A percentile compares a stretch with the other conserved stretches of the same genome.
Evolutionary conservation across 106 monocot species (phyloP).

Genomic region (Allium fistulosum): DNA sequence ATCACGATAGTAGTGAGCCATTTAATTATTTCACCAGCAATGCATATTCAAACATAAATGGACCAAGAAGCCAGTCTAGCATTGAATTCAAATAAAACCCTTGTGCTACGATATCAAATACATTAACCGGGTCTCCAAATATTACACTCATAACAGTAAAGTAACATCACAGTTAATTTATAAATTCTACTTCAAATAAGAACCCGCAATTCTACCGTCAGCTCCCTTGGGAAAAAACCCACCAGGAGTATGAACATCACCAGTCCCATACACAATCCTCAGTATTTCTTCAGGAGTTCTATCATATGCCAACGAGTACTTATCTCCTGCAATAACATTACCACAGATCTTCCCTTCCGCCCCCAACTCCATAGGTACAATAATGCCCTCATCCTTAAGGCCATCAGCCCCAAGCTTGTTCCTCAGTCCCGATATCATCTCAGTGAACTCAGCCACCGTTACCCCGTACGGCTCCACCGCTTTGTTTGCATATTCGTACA

Average conservation of each 20-base stretch:
- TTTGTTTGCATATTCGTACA: constrained; percentile 25
- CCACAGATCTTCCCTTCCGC: constrained; percentile 33
- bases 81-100: too few species aligned
- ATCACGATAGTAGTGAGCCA: too few species aligned
- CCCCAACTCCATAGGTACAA: constrained; percentile 34
- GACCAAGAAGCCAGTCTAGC: too few species aligned
- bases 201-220: constrained; percentile 28
- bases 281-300: constrained; percentile 56
- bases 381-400: constrained; percentile 59
- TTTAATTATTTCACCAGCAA: too few species aligned
- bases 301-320: constrained; percentile 31
- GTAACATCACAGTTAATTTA: too few species aligned
- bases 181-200: too few species aligned
- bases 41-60: too few species aligned
- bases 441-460: constrained; percentile 59
- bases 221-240: constrained; percentile 68
- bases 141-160: too few species aligned
- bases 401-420: constrained; percentile 44
- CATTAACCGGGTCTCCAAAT: too few species aligned
- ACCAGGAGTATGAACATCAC: constrained; percentile 20
- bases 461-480: constrained; percentile 43
- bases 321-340: constrained; percentile 49
- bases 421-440: constrained; percentile 38
- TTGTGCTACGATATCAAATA: too few species aligned
- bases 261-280: constrained; percentile 53